phyloP scores from a whole-genome alignment of 1,139 yeast genomes.

The Komagataea norvegica region DNA sequence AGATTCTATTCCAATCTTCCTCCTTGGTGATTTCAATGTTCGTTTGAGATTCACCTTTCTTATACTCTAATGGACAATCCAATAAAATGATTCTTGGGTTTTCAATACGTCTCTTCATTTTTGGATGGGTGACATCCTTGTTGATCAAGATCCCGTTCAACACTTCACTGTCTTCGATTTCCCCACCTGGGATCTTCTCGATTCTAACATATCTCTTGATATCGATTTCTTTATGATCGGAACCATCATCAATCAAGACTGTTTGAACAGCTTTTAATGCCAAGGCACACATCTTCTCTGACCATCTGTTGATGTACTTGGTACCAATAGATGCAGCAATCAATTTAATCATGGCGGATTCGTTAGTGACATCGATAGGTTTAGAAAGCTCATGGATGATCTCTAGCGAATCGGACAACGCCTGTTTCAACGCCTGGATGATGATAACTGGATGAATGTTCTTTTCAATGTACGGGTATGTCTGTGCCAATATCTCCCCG shows the following conservation, averaged over 20 bases:
- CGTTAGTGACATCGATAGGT: slow-evolving; percentile 81
- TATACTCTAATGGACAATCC: slow-evolving; percentile 96
- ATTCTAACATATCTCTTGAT: slow-evolving; percentile 88
- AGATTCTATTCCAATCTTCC: slow-evolving; percentile 92
- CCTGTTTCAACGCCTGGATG: slow-evolving; percentile 90
- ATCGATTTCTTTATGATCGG: slow-evolving; percentile 76
- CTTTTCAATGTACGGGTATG: slow-evolving; percentile 87
- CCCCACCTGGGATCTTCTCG: slow-evolving; percentile 97
- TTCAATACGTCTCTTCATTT: slow-evolving; percentile 85
- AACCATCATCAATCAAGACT: slow-evolving; percentile 64
- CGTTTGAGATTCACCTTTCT: slow-evolving; percentile 98
- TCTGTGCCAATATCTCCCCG: slow-evolving; percentile 94
- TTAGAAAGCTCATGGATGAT: slow-evolving; percentile 80
- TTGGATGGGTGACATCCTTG: slow-evolving; percentile 97
- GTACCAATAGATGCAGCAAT: slow-evolving; percentile 94
- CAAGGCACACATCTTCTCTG: slow-evolving; percentile 83
- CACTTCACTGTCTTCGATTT: slow-evolving; percentile 81
- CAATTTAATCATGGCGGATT: slow-evolving; percentile 79
- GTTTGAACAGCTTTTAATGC: slow-evolving; percentile 87
- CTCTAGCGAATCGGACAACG: slow-evolving; percentile 84
- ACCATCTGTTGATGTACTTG: slow-evolving; percentile 89
- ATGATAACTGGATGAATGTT: slow-evolving; percentile 96
- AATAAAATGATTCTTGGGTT: slow-evolving; percentile 85
- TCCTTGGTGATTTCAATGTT: slow-evolving; percentile 96
- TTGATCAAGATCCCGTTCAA: slow-evolving; percentile 90